These are phyloP conservation scores for Mortierella polycephala DNA, from an alignment of 371 early-diverging fungal species.

Conservation along the genomic window DNA sequence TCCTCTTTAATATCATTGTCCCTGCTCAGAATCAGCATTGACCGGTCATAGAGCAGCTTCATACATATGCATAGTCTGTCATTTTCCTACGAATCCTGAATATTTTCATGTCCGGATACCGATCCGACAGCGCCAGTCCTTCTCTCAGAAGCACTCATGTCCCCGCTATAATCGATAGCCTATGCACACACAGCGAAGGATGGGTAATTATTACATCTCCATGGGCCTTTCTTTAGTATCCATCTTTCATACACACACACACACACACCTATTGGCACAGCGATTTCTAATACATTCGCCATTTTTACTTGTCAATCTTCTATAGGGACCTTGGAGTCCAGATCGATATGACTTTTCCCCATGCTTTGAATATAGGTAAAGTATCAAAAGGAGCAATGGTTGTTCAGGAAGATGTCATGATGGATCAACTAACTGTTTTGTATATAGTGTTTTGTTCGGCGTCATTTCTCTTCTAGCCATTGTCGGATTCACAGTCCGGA, in stretches of 20 bases:
- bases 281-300: no score
- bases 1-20: no score
- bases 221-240: no score
- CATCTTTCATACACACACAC: no score
- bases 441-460: slow-evolving; percentile 16
- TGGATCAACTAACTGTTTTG: neutral
- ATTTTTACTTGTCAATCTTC: neutral
- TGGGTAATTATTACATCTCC: neutral
- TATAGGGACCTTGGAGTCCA: slow-evolving; percentile 23
- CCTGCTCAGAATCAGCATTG: no score
- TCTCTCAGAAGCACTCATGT: no score
- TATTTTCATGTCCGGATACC: no score
- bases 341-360: slow-evolving; percentile 26
- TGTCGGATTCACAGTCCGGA: slow-evolving; percentile 10
- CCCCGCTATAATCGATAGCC: neutral
- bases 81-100: no score
- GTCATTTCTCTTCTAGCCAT: slow-evolving; percentile 8
- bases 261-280: no score
- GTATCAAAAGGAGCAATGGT: neutral
- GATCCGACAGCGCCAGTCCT: no score
- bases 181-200: neutral
- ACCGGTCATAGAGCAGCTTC: no score
- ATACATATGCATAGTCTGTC: no score
- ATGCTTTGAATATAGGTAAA: slow-evolving; percentile 33
- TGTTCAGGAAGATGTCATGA: neutral